Percentiles rank a stretch among this genome's conserved stretches.
phyloP scores from a whole-genome alignment of 202 grass and related monocot genomes.

The Setaria italica region DNA sequence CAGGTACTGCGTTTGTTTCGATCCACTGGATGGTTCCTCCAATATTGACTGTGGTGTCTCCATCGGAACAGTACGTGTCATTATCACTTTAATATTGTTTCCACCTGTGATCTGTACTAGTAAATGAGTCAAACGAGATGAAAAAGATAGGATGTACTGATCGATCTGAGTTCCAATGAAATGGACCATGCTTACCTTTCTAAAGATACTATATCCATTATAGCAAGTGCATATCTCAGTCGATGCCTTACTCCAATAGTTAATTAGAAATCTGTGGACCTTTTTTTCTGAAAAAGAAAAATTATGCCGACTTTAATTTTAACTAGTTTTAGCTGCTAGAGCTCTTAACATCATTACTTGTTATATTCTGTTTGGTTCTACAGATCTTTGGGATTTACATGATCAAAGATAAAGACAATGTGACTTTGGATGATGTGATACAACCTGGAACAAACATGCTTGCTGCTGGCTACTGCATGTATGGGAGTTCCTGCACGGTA shows the following conservation, averaged over 20 bases:
- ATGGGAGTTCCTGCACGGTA: slow-evolving; percentile 98
- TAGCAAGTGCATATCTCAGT: not conserved
- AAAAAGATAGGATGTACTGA: not conserved
- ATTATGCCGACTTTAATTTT: too few species aligned
- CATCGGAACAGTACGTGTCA: slow-evolving; percentile 78
- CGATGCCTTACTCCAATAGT: not conserved
- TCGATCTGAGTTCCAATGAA: not conserved
- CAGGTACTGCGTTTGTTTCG: slow-evolving; percentile 96
- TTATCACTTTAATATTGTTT: not conserved
- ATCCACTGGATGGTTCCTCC: slow-evolving; percentile 95
- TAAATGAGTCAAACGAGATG: not conserved
- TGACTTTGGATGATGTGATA: slow-evolving; percentile 72
- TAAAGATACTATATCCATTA: not conserved
- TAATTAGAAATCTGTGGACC: not conserved
- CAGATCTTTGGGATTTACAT: slow-evolving; percentile 97
- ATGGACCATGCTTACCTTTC: not conserved
- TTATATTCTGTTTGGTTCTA: not conserved
- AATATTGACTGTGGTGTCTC: slow-evolving; percentile 97
- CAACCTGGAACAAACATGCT: slow-evolving; percentile 92
- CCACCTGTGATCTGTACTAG: not conserved
- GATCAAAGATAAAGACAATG: slow-evolving; percentile 70
- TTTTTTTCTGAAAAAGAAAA: not conserved
- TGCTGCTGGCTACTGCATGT: slow-evolving; percentile 98
- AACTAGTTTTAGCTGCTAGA: not conserved
- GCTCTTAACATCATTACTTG: not conserved